Evolutionary conservation across 331 rosid genomes (phyloP).

Genomic region (Erythrophleum ivorense): DNA sequence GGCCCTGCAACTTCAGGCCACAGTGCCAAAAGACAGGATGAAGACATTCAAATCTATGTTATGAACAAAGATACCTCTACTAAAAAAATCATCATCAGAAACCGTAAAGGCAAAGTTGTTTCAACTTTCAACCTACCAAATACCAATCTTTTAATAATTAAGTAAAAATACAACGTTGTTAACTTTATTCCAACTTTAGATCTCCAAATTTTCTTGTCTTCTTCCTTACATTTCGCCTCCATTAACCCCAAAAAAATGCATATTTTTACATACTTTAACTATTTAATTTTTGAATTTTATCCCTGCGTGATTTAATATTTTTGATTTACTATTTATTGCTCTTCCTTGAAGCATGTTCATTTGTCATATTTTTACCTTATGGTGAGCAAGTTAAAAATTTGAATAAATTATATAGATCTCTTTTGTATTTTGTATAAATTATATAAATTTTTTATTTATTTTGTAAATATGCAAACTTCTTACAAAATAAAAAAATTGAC

Average conservation of each 20-base stretch:
- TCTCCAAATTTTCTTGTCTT: constrained; percentile 31
- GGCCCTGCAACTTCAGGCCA: constrained; percentile 49
- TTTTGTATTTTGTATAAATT: no score
- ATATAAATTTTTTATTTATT: no score
- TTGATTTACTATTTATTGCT: no score
- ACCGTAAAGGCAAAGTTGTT: constrained; percentile 55
- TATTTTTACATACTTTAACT: neutral
- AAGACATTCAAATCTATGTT: constrained; percentile 35
- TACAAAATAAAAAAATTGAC: no score
- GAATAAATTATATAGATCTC: no score
- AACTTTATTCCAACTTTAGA: constrained; percentile 45
- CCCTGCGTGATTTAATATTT: no score
- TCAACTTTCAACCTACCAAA: neutral
- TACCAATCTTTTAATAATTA: constrained; percentile 1
- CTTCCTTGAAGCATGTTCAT: no score
- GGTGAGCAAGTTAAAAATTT: no score
- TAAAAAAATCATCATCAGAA: constrained; percentile 23
- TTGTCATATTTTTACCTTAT: no score
- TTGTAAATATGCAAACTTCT: no score
- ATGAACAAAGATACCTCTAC: constrained; percentile 29
- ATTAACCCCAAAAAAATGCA: no score
- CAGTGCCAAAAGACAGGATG: constrained; percentile 51
- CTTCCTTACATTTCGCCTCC: constrained; percentile 19
- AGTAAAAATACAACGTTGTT: constrained; percentile 37
- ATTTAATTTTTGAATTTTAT: no score